Base-by-base conservation (phyloP, 257 asterid genomes). In the Catharanthus roseus region DNA sequence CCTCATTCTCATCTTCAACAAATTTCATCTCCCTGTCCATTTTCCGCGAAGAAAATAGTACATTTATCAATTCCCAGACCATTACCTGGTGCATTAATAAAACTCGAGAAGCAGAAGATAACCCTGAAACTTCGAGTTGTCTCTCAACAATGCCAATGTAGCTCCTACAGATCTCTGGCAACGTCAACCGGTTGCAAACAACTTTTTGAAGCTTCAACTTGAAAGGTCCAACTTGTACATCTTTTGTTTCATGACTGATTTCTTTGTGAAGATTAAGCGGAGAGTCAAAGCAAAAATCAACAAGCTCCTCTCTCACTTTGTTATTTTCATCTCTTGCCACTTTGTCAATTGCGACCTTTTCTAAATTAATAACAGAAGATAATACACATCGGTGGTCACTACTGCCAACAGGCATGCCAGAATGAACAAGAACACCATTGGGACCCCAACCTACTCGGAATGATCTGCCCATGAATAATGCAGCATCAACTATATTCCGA, bases 381-480 rank as follows among this genome's bases (percentile, higher is more conserved):
- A 91, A 81, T 42, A 81, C 82, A 78, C 74, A 53, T 19, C 53
- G 78, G 65, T 81, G 34, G 58, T 70, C 80, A 57, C 73, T 79
- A 81, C 90, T 80, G 61, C 95, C 90, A 84, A 90, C 88, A 75
- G 95, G 93, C 82, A 71, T 85, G 47, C 97, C 99, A 79, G 97
- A 88, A 83, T 93, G 97, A 77, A 91, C 88, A 78, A 95, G 95
- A 65, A 87, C 83, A 10, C 99, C 97, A 75, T 89, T 89, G 28
- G 97, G 99, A 64, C 99, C 99, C 99, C 99, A 95, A 69, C 99
- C 97, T 57, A 88, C 96, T 42, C 99, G 93, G 81, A 95, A 95
- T 8, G 97, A 91, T 84, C 97, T 88, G 62, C 99, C 96, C 97
- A 91, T 88, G 85, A 95, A 95, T 76, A 95, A 81, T 69, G 92